Evolutionary conservation across 1,284 basidiomycete species (phyloP).

Genomic region (Cystobasidium pallidum): DNA sequence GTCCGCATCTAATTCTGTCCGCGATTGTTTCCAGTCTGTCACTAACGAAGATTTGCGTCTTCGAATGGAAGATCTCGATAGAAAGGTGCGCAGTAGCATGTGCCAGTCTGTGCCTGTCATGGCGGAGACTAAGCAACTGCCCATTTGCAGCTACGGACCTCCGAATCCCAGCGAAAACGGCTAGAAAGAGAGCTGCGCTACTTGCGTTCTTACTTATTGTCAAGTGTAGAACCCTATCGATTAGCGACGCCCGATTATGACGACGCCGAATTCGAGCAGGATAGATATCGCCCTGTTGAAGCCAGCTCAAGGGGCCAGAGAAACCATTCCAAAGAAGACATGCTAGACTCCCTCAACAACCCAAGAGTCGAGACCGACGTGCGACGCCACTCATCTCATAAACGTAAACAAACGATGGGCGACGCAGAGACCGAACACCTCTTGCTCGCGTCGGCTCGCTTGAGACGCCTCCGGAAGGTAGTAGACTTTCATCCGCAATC

Average conservation of each 20-base stretch:
- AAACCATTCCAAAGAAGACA: background rate
- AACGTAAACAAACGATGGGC: slow-evolving; percentile 52
- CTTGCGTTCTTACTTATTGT: slow-evolving; percentile 44
- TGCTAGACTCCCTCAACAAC: slow-evolving; percentile 14
- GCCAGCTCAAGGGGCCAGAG: background rate
- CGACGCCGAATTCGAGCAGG: background rate
- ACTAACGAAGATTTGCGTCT: too few relatives aligned
- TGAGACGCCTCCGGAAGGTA: slow-evolving; percentile 12
- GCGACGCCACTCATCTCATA: background rate
- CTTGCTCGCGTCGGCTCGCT: slow-evolving; percentile 54
- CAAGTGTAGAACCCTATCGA: slow-evolving; percentile 8
- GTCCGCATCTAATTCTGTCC: background rate
- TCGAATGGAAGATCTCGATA: background rate
- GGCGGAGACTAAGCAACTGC: background rate
- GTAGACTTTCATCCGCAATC: background rate
- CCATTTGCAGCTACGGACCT: slow-evolving; percentile 41
- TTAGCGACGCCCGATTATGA: background rate
- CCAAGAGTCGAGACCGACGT: too few relatives aligned
- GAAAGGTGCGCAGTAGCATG: background rate
- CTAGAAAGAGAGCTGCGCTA: slow-evolving; percentile 43
- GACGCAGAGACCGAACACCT: slow-evolving; percentile 59
- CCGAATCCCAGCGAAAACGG: slow-evolving; percentile 31
- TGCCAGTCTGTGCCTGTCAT: too few relatives aligned
- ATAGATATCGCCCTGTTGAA: background rate
- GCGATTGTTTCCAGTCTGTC: background rate